Evolutionary conservation across 2,329 filamentous ascomycete genomes (phyloP).

Genomic region (Purpureocillium takamizusanense): DNA sequence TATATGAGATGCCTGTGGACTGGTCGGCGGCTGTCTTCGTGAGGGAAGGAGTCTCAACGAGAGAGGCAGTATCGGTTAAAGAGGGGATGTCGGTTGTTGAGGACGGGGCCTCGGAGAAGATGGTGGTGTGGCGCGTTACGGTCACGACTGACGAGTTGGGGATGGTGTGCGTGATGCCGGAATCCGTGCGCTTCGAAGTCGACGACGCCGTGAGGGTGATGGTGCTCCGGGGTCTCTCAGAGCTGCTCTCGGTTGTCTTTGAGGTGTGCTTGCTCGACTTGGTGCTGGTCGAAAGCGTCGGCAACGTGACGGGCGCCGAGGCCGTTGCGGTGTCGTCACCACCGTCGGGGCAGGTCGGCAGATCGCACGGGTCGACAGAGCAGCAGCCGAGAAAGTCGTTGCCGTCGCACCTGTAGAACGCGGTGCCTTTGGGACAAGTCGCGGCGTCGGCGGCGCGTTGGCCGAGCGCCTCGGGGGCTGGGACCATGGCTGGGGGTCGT

Average conservation of each 20-base stretch:
- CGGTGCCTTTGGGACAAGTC: slow-evolving; percentile 18
- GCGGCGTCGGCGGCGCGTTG: neutral
- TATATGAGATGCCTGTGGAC: too few relatives aligned
- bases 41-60: too few relatives aligned
- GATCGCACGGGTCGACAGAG: slow-evolving; percentile 29
- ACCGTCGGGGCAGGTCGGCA: slow-evolving; percentile 18
- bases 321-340: neutral
- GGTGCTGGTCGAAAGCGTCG: neutral
- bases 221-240: neutral
- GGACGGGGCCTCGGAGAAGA: slow-evolving; percentile 16
- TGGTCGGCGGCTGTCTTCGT: too few relatives aligned
- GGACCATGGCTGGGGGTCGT: slow-evolving; percentile 2
- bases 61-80: neutral
- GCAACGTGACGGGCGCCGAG: too few relatives aligned
- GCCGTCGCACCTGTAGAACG: slow-evolving; percentile 27
- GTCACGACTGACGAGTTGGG: slow-evolving; percentile 24
- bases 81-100: neutral
- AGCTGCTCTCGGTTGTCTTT: neutral
- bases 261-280: neutral
- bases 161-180: slow-evolving; percentile 25
- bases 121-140: slow-evolving; percentile 23
- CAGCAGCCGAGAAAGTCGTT: slow-evolving; percentile 37
- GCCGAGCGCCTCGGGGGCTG: too few relatives aligned
- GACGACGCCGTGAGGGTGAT: neutral
- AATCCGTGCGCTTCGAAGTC: slow-evolving; percentile 19